Conservation (phyloP, 495 filamentous ascomycete genomes). For the Aspergillus incahuasiensis region DNA sequence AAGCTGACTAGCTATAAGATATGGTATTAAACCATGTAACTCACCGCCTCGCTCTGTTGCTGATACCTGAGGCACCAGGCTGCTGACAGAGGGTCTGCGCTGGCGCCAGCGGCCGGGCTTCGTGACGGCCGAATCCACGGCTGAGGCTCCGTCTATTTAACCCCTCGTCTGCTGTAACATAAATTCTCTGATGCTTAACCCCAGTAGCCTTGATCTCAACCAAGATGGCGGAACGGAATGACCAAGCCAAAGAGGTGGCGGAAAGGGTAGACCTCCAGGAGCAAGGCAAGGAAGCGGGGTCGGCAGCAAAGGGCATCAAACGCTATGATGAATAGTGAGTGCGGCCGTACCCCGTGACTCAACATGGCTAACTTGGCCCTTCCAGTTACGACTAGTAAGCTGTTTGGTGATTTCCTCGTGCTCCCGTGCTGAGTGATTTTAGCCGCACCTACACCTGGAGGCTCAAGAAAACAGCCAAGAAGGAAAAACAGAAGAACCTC, state of each 20-base stretch:
- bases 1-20: too few species aligned
- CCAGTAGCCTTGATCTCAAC: not conserved
- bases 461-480: constrained; percentile 6
- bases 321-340: not conserved
- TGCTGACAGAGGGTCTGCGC: not conserved
- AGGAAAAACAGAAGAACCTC: not conserved
- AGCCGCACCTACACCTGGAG: not conserved
- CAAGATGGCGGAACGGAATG: not conserved
- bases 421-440: not conserved
- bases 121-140: not conserved
- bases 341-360: too few species aligned
- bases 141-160: not conserved
- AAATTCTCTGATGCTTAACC: not conserved
- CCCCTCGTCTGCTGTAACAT: not conserved
- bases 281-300: not conserved
- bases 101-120: not conserved
- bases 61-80: too few species aligned
- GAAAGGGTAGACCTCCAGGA: not conserved
- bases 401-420: not conserved
- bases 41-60: too few species aligned
- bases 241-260: not conserved
- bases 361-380: not conserved
- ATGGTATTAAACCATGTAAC: too few species aligned
- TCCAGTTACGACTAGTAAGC: not conserved
- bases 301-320: not conserved